These are phyloP conservation scores for Triglochin maritima DNA, from an alignment of 106 monocot species.

Conservation along the genomic window DNA sequence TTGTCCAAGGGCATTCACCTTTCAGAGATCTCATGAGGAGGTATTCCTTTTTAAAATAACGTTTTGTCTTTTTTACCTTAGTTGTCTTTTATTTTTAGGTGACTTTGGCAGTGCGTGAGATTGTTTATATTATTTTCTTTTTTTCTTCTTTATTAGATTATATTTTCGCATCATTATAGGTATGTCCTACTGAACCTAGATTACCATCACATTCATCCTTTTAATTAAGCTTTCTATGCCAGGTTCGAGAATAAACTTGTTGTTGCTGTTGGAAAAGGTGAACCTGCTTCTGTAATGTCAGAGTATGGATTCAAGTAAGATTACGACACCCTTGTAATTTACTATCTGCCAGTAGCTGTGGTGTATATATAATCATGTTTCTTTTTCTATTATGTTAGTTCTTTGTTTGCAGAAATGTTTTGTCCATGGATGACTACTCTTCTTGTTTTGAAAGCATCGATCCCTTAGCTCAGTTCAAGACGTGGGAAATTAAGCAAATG, in stretches of 20 bases:
- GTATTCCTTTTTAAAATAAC: conserved; percentile 12
- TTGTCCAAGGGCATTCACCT: conserved; percentile 84
- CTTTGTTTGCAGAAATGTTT: conserved; percentile 66
- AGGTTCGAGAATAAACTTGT: conserved; percentile 79
- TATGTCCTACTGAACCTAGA: too few species aligned
- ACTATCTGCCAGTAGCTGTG: background rate
- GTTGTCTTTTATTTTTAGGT: background rate
- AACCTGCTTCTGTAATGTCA: conserved; percentile 82
- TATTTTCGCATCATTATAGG: too few species aligned
- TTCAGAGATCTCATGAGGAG: conserved; percentile 60
- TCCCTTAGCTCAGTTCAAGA: conserved; percentile 64
- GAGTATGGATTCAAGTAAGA: conserved; percentile 95
- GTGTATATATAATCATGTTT: background rate
- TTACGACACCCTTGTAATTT: background rate
- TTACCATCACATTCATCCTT: too few species aligned
- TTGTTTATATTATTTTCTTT: background rate
- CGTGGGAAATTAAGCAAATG: conserved; percentile 30
- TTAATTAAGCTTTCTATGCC: background rate
- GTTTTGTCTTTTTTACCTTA: background rate
- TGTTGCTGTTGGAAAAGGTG: conserved; percentile 89
- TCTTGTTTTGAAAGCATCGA: conserved; percentile 83
- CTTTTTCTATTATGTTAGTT: conserved; percentile 1
- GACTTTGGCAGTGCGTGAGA: background rate
- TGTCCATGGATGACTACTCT: conserved; percentile 92
- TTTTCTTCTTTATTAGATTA: too few species aligned